These are phyloP conservation scores for Botrytis byssoidea DNA, from an alignment of 2,329 filamentous ascomycete genomes.

Conservation along the genomic window DNA sequence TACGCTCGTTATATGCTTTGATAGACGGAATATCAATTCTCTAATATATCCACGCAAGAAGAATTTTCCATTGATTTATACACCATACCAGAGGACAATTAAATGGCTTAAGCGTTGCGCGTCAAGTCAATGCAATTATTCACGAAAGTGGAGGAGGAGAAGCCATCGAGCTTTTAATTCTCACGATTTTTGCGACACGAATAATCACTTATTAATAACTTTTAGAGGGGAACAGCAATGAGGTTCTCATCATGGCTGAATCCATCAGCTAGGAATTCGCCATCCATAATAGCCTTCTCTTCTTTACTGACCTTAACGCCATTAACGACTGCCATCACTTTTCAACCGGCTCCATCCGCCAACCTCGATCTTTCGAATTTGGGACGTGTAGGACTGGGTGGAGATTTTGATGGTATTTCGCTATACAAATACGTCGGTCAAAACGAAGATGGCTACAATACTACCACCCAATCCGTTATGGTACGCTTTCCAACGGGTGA, in stretches of 20 bases:
- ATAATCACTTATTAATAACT: slow-evolving; percentile 23
- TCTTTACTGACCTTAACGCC: slow-evolving; percentile 43
- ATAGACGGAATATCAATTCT: neutral
- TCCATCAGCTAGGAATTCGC: slow-evolving; percentile 31
- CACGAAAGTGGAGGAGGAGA: slow-evolving; percentile 24
- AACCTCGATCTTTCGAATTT: slow-evolving; percentile 77
- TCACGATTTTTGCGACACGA: slow-evolving; percentile 22
- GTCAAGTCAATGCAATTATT: slow-evolving; percentile 18
- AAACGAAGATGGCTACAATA: slow-evolving; percentile 61
- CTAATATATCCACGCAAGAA: neutral
- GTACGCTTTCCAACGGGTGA: slow-evolving; percentile 81
- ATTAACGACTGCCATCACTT: slow-evolving; percentile 52
- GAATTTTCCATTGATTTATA: neutral
- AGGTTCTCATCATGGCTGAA: slow-evolving; percentile 38
- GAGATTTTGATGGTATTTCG: slow-evolving; percentile 89
- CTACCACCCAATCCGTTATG: slow-evolving; percentile 76
- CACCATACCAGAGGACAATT: slow-evolving; percentile 17
- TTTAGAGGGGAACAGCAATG: slow-evolving; percentile 34
- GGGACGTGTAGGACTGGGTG: slow-evolving; percentile 80
- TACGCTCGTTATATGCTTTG: slow-evolving; percentile 8
- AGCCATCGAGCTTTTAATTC: slow-evolving; percentile 26
- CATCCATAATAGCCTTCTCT: slow-evolving; percentile 43
- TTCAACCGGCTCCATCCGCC: slow-evolving; percentile 61
- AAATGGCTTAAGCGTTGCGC: slow-evolving; percentile 19
- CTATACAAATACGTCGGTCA: slow-evolving; percentile 85